These are phyloP conservation scores for Teunomyces cretensis DNA, from an alignment of 805 yeast genomes.

Conservation along the genomic window DNA sequence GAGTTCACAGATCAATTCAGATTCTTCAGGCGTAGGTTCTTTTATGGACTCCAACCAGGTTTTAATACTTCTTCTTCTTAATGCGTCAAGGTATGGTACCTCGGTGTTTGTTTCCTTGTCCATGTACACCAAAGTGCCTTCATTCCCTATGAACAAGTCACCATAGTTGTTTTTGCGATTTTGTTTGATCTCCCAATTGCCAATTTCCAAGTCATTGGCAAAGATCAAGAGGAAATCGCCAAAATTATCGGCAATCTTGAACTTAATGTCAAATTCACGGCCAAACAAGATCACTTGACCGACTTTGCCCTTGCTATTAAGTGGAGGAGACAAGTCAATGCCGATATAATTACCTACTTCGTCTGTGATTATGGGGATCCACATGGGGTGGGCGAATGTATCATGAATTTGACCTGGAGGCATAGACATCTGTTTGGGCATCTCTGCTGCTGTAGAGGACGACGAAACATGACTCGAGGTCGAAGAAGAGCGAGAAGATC, in stretches of 20 bases:
- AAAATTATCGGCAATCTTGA: conserved; percentile 81
- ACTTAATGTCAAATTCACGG: conserved; percentile 89
- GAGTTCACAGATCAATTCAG: conserved; percentile 17
- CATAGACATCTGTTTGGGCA: conserved; percentile 58
- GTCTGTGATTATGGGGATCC: conserved; percentile 93
- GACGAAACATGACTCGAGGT: conserved; percentile 11
- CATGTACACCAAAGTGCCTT: conserved; percentile 70
- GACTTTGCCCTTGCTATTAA: conserved; percentile 60
- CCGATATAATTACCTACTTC: conserved; percentile 90
- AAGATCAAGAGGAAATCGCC: conserved; percentile 81
- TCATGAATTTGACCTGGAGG: conserved; percentile 76
- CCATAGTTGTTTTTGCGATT: conserved; percentile 37
- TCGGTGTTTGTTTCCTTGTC: conserved; percentile 55
- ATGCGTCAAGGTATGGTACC: conserved; percentile 40
- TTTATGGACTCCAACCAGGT: conserved; percentile 33
- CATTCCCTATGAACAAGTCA: conserved; percentile 57
- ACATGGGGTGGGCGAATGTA: conserved; percentile 81
- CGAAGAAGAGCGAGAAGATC: conserved; percentile 23
- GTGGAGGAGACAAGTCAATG: conserved; percentile 70
- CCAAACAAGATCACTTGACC: conserved; percentile 95
- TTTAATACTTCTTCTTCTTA: conserved; percentile 30
- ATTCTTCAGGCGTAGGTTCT: conserved; percentile 6
- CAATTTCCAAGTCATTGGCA: conserved; percentile 84
- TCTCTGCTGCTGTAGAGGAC: conserved; percentile 17
- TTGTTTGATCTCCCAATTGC: conserved; percentile 72